Evolutionary conservation across 2,329 filamentous ascomycete species (phyloP).

Genomic region (Nothomitra cinnamomea): DNA sequence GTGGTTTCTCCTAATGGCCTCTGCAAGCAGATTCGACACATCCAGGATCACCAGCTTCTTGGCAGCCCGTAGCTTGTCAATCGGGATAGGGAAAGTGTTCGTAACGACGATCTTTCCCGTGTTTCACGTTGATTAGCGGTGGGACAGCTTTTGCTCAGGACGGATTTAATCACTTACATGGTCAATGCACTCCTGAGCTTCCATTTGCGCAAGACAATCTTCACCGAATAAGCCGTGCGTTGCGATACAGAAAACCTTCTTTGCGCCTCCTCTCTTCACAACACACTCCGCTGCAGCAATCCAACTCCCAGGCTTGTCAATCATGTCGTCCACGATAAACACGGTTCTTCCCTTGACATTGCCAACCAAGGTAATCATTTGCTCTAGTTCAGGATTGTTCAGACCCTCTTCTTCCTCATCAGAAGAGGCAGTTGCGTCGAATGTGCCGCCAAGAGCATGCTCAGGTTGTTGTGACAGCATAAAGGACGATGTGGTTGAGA

Average conservation of each 20-base stretch:
- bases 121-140: not conserved
- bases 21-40: constrained; percentile 70
- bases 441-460: constrained; percentile 64
- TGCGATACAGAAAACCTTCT: constrained; percentile 92
- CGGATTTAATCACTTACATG: not conserved
- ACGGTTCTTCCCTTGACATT: constrained; percentile 79
- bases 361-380: constrained; percentile 93
- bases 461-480: constrained; percentile 34
- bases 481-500: constrained; percentile 65
- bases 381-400: constrained; percentile 64
- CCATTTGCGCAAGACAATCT: constrained; percentile 76
- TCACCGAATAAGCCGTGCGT: constrained; percentile 90
- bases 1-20: constrained; percentile 90
- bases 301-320: constrained; percentile 93
- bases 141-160: too few species aligned
- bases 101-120: constrained; percentile 64
- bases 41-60: constrained; percentile 83
- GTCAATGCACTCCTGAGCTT: constrained; percentile 85
- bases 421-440: constrained; percentile 64
- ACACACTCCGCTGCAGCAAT: constrained; percentile 94
- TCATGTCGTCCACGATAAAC: constrained; percentile 97
- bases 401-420: constrained; percentile 91
- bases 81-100: constrained; percentile 85
- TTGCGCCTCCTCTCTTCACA: constrained; percentile 79
- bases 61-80: constrained; percentile 49